These are phyloP conservation scores for Gillenia trifoliata DNA, from an alignment of 306 rosid genomes.

Conservation along the genomic window DNA sequence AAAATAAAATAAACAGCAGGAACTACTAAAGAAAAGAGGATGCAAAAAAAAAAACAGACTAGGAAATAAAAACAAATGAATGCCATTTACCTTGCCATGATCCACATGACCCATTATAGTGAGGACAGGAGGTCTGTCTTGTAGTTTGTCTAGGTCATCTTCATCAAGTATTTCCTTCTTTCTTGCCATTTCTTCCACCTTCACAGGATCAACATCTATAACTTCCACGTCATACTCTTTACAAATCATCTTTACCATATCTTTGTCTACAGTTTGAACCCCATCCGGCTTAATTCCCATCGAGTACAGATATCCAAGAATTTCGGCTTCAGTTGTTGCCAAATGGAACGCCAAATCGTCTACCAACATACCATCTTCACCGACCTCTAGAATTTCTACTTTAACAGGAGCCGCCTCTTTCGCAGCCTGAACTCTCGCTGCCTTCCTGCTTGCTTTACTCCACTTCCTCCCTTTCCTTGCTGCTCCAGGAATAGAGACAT, in stretches of 20 bases:
- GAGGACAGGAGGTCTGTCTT: conserved; percentile 89
- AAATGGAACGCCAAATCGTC: conserved; percentile 79
- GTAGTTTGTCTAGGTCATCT: conserved; percentile 76
- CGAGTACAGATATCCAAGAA: conserved; percentile 78
- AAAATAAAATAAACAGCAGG: not conserved
- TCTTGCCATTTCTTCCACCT: conserved; percentile 71
- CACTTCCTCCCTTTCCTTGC: conserved; percentile 93
- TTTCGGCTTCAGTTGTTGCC: conserved; percentile 77
- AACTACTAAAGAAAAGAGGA: conserved; percentile 11
- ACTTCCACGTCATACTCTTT: conserved; percentile 81
- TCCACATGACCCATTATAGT: conserved; percentile 99
- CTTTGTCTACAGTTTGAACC: conserved; percentile 84
- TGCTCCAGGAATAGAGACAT: conserved; percentile 66
- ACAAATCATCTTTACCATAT: conserved; percentile 94
- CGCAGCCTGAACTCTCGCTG: conserved; percentile 95
- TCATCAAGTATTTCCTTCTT: conserved; percentile 67
- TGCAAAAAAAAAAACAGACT: not conserved
- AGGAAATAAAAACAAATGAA: conserved; percentile 13
- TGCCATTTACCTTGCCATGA: conserved; percentile 79
- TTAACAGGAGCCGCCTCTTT: conserved; percentile 96
- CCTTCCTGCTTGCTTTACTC: conserved; percentile 97
- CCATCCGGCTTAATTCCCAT: conserved; percentile 97
- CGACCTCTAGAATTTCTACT: conserved; percentile 92
- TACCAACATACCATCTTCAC: conserved; percentile 70
- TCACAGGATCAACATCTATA: conserved; percentile 66